Percentiles rank a stretch among this genome's conserved stretches.
Conservation (phyloP, 164 flowering plant species). For the Protea cynaroides region DNA sequence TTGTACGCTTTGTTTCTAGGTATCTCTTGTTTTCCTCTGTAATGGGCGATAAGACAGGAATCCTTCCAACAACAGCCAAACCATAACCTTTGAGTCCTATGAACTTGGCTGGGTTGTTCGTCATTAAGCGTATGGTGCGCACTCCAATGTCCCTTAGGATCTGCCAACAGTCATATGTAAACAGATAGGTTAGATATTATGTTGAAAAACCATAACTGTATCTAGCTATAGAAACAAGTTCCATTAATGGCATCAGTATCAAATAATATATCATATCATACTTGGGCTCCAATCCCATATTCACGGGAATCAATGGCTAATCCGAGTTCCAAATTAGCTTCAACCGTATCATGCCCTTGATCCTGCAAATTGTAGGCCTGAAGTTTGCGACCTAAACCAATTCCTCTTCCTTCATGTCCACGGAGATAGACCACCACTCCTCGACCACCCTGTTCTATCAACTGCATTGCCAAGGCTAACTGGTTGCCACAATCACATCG, state of each 20-base stretch:
- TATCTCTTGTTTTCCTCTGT: constrained; percentile 82
- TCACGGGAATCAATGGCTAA: constrained; percentile 84
- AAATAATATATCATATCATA: background rate
- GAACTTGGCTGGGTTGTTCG: constrained; percentile 89
- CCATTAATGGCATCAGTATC: too few species aligned
- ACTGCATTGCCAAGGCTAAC: constrained; percentile 74
- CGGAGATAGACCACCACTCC: constrained; percentile 78
- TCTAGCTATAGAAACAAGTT: too few species aligned
- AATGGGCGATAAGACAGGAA: constrained; percentile 79
- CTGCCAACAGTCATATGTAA: constrained; percentile 25
- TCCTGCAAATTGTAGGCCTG: constrained; percentile 89
- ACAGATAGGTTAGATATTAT: background rate
- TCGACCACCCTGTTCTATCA: constrained; percentile 70
- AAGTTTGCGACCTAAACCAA: constrained; percentile 88
- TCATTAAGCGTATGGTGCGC: constrained; percentile 79
- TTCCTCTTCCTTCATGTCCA: constrained; percentile 94
- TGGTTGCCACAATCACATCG: constrained; percentile 91
- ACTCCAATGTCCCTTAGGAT: constrained; percentile 78
- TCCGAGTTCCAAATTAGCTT: constrained; percentile 87
- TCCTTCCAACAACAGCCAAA: constrained; percentile 78
- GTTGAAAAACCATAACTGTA: background rate
- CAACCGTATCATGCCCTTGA: constrained; percentile 93
- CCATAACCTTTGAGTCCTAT: constrained; percentile 82
- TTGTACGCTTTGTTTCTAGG: constrained; percentile 75
- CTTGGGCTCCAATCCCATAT: constrained; percentile 88